These are phyloP conservation scores for Didymella sp. DNA, from an alignment of 2,329 filamentous ascomycete species.

Conservation along the genomic window DNA sequence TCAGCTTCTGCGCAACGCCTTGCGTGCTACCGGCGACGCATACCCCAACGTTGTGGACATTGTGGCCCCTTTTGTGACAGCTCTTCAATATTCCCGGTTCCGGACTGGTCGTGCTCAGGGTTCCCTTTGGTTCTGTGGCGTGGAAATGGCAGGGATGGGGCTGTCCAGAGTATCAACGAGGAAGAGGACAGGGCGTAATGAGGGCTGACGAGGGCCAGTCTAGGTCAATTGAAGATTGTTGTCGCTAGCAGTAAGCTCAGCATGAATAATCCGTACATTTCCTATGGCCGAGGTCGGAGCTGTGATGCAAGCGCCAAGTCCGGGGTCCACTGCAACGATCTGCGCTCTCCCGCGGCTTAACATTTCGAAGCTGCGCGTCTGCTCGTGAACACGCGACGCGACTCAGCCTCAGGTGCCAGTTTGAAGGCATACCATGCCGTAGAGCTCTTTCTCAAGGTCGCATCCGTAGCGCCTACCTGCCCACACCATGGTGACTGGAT, in stretches of 20 bases:
- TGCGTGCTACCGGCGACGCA: conserved; percentile 4
- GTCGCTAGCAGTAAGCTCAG: conserved; percentile 3
- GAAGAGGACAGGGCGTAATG: background rate
- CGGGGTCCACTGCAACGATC: conserved; percentile 13
- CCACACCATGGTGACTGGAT: conserved; percentile 44
- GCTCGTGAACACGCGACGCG: conserved; percentile 14
- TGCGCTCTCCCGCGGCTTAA: conserved; percentile 20
- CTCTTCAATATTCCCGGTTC: conserved; percentile 1
- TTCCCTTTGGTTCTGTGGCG: background rate
- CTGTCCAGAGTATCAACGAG: background rate
- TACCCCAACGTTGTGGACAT: conserved; percentile 61
- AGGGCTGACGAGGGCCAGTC: background rate
- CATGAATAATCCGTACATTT: conserved; percentile 15
- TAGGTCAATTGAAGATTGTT: conserved; percentile 5
- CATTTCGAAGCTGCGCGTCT: conserved; percentile 13
- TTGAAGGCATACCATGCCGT: background rate
- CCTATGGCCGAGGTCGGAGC: conserved; percentile 19
- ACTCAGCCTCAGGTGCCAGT: background rate
- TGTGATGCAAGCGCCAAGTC: conserved; percentile 16
- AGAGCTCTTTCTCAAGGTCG: background rate
- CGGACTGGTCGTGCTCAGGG: conserved; percentile 9
- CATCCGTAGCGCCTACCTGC: background rate
- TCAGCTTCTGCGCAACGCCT: background rate
- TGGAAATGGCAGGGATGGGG: background rate
- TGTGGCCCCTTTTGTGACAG: conserved; percentile 23